Conservation (phyloP, 1,284 basidiomycete genomes). For the Psilocybe mexicana region DNA sequence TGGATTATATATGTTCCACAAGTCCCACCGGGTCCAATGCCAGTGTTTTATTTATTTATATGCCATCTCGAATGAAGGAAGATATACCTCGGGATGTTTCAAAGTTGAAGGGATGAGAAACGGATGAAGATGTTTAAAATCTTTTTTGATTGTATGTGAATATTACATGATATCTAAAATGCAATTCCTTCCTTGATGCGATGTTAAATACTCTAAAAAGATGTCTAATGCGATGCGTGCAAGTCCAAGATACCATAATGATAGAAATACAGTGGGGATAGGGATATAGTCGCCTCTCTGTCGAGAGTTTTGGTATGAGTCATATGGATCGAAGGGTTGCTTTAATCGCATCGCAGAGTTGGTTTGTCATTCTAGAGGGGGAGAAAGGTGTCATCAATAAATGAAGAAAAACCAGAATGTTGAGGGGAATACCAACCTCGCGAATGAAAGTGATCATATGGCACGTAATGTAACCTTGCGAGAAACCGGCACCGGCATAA, state of each 20-base stretch:
- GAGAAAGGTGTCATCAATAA: background rate
- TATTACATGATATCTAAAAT: conserved; percentile 22
- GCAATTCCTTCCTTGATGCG: conserved; percentile 16
- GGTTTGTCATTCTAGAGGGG: conserved; percentile 42
- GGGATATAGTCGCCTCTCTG: conserved; percentile 10
- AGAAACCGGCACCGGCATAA: conserved; percentile 74
- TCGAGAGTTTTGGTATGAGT: background rate
- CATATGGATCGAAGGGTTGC: conserved; percentile 1
- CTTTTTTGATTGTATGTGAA: conserved; percentile 3
- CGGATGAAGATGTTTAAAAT: background rate
- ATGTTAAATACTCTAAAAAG: conserved; percentile 19
- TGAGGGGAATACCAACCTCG: conserved; percentile 39
- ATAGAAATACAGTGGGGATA: conserved; percentile 19
- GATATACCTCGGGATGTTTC: background rate
- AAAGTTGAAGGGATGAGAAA: background rate
- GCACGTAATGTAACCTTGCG: conserved; percentile 74
- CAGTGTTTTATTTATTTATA: background rate
- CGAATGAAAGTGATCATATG: conserved; percentile 73
- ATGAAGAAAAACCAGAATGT: background rate
- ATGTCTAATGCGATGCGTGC: conserved; percentile 7
- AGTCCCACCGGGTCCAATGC: background rate
- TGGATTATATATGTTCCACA: background rate
- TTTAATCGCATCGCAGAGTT: conserved; percentile 41
- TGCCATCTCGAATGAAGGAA: background rate
- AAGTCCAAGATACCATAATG: conserved; percentile 21